These are phyloP conservation scores for Quercus lobata DNA, from an alignment of 331 rosid species.

Conservation along the genomic window DNA sequence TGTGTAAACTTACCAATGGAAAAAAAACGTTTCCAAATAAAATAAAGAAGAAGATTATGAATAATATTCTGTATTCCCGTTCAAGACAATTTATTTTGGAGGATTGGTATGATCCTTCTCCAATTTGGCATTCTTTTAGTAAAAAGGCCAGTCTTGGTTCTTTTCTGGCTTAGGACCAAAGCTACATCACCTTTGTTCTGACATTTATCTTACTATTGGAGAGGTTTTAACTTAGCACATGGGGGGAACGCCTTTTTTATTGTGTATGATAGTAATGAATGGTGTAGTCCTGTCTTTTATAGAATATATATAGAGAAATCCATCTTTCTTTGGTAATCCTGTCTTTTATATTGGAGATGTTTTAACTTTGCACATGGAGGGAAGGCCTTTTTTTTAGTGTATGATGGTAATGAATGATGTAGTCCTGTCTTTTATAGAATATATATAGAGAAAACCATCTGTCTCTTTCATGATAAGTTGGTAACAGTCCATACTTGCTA, in stretches of 20 bases:
- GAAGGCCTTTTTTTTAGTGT: neutral
- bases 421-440: neutral
- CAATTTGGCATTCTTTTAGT: neutral
- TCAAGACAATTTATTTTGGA: neutral
- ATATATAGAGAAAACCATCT: neutral
- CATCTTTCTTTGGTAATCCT: too few relatives aligned
- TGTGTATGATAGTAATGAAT: neutral
- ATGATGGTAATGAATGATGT: neutral
- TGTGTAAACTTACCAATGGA: too few relatives aligned
- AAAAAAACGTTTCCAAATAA: too few relatives aligned
- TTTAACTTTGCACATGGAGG: neutral
- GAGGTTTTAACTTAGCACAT: neutral
- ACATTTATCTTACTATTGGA: neutral
- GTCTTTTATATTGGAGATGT: neutral
- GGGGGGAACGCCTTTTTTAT: neutral
- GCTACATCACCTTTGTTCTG: neutral
- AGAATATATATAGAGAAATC: neutral
- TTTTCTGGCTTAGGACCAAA: neutral
- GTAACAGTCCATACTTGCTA: neutral
- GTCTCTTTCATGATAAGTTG: neutral
- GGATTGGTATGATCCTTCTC: neutral
- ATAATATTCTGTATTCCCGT: neutral
- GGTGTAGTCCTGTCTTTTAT: neutral
- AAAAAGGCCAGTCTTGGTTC: neutral
- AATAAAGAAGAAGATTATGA: neutral